Conservation (phyloP, 2,329 filamentous ascomycete species). For the Aspergillus ibericus region DNA sequence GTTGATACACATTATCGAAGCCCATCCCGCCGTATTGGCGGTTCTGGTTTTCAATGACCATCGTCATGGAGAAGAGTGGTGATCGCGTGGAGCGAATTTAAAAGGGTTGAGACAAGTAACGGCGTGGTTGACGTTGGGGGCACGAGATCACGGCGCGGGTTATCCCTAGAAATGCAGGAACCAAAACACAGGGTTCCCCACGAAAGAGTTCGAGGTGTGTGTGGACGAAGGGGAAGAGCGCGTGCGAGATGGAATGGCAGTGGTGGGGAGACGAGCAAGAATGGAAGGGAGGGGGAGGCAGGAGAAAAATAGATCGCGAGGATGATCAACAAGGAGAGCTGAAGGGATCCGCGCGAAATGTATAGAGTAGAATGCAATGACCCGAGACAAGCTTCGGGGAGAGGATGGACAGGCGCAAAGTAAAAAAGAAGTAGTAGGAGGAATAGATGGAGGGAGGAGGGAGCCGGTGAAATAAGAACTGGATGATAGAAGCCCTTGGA, state of each 20-base stretch:
- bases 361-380: neutral
- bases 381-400: constrained; percentile 5
- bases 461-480: neutral
- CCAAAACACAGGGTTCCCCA: constrained; percentile 3
- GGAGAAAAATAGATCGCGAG: constrained; percentile 10
- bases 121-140: constrained; percentile 5
- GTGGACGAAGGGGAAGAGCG: neutral
- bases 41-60: constrained; percentile 89
- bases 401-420: constrained; percentile 10
- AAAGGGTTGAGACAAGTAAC: constrained; percentile 4
- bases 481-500: constrained; percentile 8
- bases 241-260: neutral
- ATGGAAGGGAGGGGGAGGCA: neutral
- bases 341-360: constrained; percentile 15
- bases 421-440: constrained; percentile 16
- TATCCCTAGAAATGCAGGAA: constrained; percentile 5
- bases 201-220: neutral
- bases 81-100: neutral
- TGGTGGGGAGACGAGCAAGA: constrained; percentile 1
- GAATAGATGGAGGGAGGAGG: neutral
- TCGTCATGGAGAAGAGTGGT: constrained; percentile 69
- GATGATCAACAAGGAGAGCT: constrained; percentile 10
- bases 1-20: constrained; percentile 75
- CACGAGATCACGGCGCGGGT: constrained; percentile 2
- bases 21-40: constrained; percentile 75